Evolutionary conservation across 1,139 yeast species (phyloP).

Genomic region (Diutina ranongensis): DNA sequence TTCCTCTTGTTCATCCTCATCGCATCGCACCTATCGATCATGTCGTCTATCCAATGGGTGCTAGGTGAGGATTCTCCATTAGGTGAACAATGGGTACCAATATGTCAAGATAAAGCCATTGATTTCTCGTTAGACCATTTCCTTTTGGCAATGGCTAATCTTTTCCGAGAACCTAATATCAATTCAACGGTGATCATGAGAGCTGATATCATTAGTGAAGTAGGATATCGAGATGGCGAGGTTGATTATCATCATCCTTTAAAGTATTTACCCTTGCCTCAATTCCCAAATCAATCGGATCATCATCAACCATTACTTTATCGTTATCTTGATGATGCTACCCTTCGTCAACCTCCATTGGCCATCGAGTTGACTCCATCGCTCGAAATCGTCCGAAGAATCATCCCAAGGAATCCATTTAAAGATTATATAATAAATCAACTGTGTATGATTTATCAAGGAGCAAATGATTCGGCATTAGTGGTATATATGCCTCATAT

Average conservation of each 20-base stretch:
- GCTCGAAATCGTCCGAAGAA: conserved; percentile 55
- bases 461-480: conserved; percentile 14
- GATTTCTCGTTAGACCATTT: conserved; percentile 44
- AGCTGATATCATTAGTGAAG: conserved; percentile 69
- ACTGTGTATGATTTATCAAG: conserved; percentile 44
- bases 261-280: conserved; percentile 15
- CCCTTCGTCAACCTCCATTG: conserved; percentile 36
- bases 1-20: no score
- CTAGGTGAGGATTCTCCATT: background rate
- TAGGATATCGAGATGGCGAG: conserved; percentile 21
- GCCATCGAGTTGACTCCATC: conserved; percentile 19
- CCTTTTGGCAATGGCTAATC: conserved; percentile 66
- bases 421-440: conserved; percentile 79
- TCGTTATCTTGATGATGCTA: conserved; percentile 44
- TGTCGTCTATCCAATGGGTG: background rate
- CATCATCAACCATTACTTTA: conserved; percentile 17
- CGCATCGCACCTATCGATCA: background rate
- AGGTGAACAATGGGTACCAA: conserved; percentile 1
- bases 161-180: conserved; percentile 79
- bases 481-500: conserved; percentile 75
- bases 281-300: conserved; percentile 13
- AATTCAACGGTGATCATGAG: conserved; percentile 85
- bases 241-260: background rate
- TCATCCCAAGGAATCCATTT: conserved; percentile 82
- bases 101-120: background rate